Evolutionary conservation across 352 stramenopile genomes (phyloP).

Genomic region (Phytophthora pistaciae): DNA sequence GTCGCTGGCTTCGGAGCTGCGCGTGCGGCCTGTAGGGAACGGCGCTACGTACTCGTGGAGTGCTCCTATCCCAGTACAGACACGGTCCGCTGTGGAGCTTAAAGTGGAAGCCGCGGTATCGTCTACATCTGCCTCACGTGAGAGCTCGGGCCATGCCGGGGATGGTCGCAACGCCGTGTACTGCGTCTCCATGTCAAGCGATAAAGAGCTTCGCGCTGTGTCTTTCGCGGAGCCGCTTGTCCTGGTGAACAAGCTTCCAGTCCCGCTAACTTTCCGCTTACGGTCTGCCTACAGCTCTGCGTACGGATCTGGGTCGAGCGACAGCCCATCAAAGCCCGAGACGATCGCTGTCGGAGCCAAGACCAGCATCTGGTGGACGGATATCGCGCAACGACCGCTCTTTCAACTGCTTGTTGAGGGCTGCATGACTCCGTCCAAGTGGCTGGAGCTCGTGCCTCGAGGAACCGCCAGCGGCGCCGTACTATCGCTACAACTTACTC

Average conservation of each 20-base stretch:
- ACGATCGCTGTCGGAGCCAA: slow-evolving; percentile 65
- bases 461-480: slow-evolving; percentile 57
- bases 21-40: slow-evolving; percentile 62
- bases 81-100: slow-evolving; percentile 60
- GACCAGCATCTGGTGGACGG: slow-evolving; percentile 82
- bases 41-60: slow-evolving; percentile 65
- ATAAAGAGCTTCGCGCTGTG: slow-evolving; percentile 75
- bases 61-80: slow-evolving; percentile 82
- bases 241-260: slow-evolving; percentile 84
- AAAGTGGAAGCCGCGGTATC: slow-evolving; percentile 68
- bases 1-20: slow-evolving; percentile 74
- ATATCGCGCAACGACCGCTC: slow-evolving; percentile 66
- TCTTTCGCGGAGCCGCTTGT: slow-evolving; percentile 74
- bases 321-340: slow-evolving; percentile 42
- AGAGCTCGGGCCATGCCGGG: slow-evolving; percentile 23
- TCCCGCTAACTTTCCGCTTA: slow-evolving; percentile 65
- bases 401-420: slow-evolving; percentile 78
- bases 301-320: slow-evolving; percentile 39
- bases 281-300: slow-evolving; percentile 50
- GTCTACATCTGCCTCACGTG: slow-evolving; percentile 30
- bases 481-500: slow-evolving; percentile 68
- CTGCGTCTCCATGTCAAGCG: slow-evolving; percentile 68
- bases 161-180: slow-evolving; percentile 65
- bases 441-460: slow-evolving; percentile 67
- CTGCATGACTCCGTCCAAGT: slow-evolving; percentile 67